phyloP scores from a whole-genome alignment of 148 eudicot genomes.

The Dysphania ambrosioides region DNA sequence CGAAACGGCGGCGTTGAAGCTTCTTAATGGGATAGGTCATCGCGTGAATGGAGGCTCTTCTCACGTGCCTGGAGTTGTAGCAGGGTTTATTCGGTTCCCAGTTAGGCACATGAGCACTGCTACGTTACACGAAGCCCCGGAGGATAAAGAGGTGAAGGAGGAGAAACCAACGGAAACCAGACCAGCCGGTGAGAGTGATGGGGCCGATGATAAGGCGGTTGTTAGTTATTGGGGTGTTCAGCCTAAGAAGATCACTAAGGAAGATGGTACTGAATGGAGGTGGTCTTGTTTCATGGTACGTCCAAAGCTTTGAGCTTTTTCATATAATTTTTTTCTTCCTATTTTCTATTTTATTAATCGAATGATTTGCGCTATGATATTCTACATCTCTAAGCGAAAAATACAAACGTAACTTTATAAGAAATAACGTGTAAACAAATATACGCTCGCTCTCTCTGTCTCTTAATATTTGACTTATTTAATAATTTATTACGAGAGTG shows the following conservation, averaged over 20 bases:
- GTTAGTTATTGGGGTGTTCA: constrained; percentile 60
- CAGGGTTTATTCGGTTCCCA: constrained; percentile 31
- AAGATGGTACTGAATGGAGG: constrained; percentile 77
- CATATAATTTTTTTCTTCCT: not conserved
- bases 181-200: constrained; percentile 25
- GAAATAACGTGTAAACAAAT: too few species aligned
- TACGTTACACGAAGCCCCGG: constrained; percentile 21
- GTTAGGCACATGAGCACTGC: constrained; percentile 35
- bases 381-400: too few species aligned
- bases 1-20: constrained; percentile 8
- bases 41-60: constrained; percentile 15
- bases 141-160: constrained; percentile 18
- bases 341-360: too few species aligned
- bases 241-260: constrained; percentile 44
- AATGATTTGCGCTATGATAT: too few species aligned
- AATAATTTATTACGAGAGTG: too few species aligned
- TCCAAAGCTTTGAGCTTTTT: not conserved
- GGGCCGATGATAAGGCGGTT: constrained; percentile 20
- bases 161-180: constrained; percentile 20
- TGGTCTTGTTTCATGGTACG: constrained; percentile 80
- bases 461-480: too few species aligned
- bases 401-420: too few species aligned
- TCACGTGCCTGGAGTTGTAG: constrained; percentile 22
- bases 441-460: too few species aligned
- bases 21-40: not conserved